Evolutionary conservation across 2,329 filamentous ascomycete species (phyloP), one percentile per base, ranked within the genome.

Genomic region (Ophiostoma tasmaniense): DNA sequence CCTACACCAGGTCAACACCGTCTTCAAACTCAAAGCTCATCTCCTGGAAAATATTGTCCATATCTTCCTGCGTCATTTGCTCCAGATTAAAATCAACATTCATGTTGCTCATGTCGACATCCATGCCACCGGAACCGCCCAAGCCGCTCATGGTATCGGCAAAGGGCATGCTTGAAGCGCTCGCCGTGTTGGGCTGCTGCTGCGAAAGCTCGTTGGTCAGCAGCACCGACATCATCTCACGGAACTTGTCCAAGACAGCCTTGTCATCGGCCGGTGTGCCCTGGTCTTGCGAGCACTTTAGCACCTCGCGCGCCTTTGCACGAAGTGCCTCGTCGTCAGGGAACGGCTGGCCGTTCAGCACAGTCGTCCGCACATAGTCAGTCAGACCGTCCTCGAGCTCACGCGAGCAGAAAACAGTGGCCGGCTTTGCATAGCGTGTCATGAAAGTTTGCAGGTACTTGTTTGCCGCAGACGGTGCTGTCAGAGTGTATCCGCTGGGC

Each of bases 311-410:
- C 1, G 82, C 86, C 68, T 81, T 79, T 14, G 77, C 76, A 37
- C 80, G 78, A 4, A 89, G 74, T 30, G 77, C 77, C 2, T 79
- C 79, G 73, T 87, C 84, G 1, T 74, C 75, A 0, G 86, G 86
- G 70, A 85, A 79, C 72, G 74, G 2, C 79, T 80, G 0, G 75
- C 61, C 61, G 25, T 22, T 35, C 61, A 77, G 4, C 2, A 80
- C 80, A 0, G 75, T 77, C 3, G 76, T 74, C 37, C 79, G 76
- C 6, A 85, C 83, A 71, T 82, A 85, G 22, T 80, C 79, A 13
- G 79, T 75, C 17, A 89, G 77, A 1, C 82, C 84, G n/a, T 75
- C 77, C 75, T 88, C 86, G 28, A 89, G 79, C 73, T 87, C 84
- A 7, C 84, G 79, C 22, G 83, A 85, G 75, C 84, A 87, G 74